These are phyloP conservation scores for Boletus hoseneyae DNA, from an alignment of 1,284 basidiomycete genomes.

Conservation along the genomic window DNA sequence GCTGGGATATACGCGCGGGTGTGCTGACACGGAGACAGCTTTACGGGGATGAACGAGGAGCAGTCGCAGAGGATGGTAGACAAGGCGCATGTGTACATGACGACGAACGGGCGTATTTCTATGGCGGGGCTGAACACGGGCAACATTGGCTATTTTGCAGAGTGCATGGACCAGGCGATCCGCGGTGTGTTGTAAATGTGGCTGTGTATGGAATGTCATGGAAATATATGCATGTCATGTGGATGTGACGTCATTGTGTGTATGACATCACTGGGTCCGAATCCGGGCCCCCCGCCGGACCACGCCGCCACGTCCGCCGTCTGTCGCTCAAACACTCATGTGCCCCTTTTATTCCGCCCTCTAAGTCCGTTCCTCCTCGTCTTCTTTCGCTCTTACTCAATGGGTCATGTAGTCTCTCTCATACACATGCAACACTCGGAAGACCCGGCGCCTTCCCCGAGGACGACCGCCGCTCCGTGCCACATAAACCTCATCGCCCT, in stretches of 20 bases:
- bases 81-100: slow-evolving; percentile 87
- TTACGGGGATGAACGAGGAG: slow-evolving; percentile 68
- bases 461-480: slow-evolving; percentile 21
- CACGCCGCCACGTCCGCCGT: slow-evolving; percentile 25
- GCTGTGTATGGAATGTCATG: slow-evolving; percentile 14
- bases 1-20: not conserved
- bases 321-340: not conserved
- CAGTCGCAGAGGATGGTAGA: slow-evolving; percentile 76
- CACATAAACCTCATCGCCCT: slow-evolving; percentile 28
- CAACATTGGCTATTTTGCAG: slow-evolving; percentile 79
- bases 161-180: slow-evolving; percentile 70
- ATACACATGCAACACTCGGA: slow-evolving; percentile 31
- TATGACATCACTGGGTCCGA: slow-evolving; percentile 25
- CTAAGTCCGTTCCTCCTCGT: no score
- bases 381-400: slow-evolving; percentile 13
- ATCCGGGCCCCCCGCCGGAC: slow-evolving; percentile 31
- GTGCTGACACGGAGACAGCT: slow-evolving; percentile 43
- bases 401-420: slow-evolving; percentile 35
- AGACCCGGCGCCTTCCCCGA: slow-evolving; percentile 15
- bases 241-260: slow-evolving; percentile 27
- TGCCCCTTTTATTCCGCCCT: not conserved
- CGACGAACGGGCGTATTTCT: slow-evolving; percentile 78
- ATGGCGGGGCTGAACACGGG: slow-evolving; percentile 54
- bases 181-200: slow-evolving; percentile 44
- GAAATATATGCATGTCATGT: not conserved